These are phyloP conservation scores for Novymonas esmeraldas DNA, from an alignment of 208 protist species.

Conservation along the genomic window DNA sequence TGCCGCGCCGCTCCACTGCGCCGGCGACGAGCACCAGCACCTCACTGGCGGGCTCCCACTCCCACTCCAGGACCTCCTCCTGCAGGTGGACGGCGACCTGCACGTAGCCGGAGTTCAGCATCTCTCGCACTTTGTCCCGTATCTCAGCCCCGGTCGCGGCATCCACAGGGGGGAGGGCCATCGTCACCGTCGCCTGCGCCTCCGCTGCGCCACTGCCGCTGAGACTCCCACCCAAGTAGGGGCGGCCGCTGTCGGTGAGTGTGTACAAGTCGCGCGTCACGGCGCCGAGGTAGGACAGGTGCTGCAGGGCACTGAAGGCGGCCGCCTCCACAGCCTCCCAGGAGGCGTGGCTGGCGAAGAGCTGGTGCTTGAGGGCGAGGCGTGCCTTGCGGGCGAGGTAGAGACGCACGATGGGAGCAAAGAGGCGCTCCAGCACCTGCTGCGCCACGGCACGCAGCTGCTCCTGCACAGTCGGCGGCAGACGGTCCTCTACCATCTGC, in stretches of 20 bases:
- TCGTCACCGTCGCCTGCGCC: neutral
- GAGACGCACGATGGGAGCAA: constrained; percentile 45
- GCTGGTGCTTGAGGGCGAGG: constrained; percentile 15
- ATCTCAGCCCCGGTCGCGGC: constrained; percentile 1
- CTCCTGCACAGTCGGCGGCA: constrained; percentile 38
- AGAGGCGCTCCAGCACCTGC: constrained; percentile 44
- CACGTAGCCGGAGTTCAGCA: constrained; percentile 10
- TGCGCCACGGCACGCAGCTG: constrained; percentile 48
- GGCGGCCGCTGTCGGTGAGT: neutral
- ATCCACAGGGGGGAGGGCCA: neutral
- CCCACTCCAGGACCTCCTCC: constrained; percentile 65
- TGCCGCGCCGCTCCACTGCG: constrained; percentile 27
- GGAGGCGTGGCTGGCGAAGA: constrained; percentile 19
- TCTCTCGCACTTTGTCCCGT: constrained; percentile 13
- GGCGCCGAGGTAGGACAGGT: constrained; percentile 44
- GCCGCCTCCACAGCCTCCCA: constrained; percentile 29
- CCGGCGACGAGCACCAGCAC: constrained; percentile 71
- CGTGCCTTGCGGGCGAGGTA: constrained; percentile 25
- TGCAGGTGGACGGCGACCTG: constrained; percentile 38
- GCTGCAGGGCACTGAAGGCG: constrained; percentile 30
- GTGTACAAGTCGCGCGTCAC: constrained; percentile 20
- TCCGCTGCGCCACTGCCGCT: neutral
- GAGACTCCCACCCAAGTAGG: neutral
- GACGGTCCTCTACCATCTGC: constrained; percentile 28
- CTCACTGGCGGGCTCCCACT: constrained; percentile 60